These are phyloP conservation scores for Fusarium sp. DNA, from an alignment of 2,329 filamentous ascomycete genomes.

Conservation along the genomic window DNA sequence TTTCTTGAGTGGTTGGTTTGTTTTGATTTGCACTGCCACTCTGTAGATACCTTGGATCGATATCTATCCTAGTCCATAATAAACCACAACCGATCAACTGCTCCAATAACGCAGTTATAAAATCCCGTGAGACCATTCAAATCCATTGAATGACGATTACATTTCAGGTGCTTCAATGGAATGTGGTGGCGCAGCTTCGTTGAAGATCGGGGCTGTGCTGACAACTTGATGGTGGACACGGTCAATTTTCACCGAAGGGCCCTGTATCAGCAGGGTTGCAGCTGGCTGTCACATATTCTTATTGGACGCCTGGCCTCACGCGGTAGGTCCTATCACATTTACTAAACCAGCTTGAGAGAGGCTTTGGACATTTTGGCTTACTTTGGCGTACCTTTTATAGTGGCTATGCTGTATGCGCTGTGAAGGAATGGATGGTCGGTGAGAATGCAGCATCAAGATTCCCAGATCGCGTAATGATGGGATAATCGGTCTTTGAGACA, in stretches of 20 bases:
- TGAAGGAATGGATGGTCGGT: neutral
- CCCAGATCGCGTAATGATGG: accelerated
- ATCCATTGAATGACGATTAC: too few relatives aligned
- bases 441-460: neutral
- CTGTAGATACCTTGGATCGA: too few relatives aligned
- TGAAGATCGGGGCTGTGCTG: neutral
- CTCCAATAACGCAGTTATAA: too few relatives aligned
- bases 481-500: accelerated
- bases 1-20: too few relatives aligned
- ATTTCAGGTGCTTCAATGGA: accelerated
- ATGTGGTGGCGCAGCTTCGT: neutral
- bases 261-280: neutral
- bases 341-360: neutral
- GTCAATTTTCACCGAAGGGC: neutral
- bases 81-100: too few relatives aligned
- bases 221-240: neutral
- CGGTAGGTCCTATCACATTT: neutral
- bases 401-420: neutral
- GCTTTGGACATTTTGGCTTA: accelerated
- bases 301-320: neutral
- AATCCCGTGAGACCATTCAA: too few relatives aligned
- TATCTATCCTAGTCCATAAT: too few relatives aligned
- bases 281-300: accelerated
- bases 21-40: too few relatives aligned
- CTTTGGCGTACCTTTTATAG: neutral